Percentiles rank a stretch among this genome's conserved stretches.
phyloP scores from a whole-genome alignment of 2,329 filamentous ascomycete genomes.

The Daldinia sp. region DNA sequence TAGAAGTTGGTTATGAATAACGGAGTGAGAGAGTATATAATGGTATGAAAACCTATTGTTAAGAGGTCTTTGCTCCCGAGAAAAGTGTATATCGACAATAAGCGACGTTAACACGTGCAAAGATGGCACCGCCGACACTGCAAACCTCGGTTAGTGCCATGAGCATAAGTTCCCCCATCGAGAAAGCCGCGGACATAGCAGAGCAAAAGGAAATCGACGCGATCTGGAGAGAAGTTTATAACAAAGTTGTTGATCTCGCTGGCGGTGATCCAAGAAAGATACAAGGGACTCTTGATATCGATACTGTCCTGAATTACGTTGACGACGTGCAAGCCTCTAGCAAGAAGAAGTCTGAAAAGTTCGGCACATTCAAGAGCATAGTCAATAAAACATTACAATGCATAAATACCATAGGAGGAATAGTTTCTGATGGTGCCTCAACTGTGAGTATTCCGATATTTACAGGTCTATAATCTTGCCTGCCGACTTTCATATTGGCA shows the following conservation, averaged over 20 bases:
- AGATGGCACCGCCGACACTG: slow-evolving; percentile 39
- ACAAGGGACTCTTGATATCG: slow-evolving; percentile 41
- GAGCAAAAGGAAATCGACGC: slow-evolving; percentile 46
- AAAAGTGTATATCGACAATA: not conserved
- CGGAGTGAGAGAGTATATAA: not conserved
- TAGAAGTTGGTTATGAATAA: not conserved
- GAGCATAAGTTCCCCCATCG: slow-evolving; percentile 32
- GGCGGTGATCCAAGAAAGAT: slow-evolving; percentile 43
- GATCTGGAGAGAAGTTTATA: slow-evolving; percentile 47
- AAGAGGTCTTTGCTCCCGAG: not conserved
- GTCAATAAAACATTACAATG: slow-evolving; percentile 47
- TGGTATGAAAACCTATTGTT: not conserved
- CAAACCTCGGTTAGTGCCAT: slow-evolving; percentile 34
- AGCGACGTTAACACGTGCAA: slow-evolving; percentile 5
- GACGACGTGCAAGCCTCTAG: slow-evolving; percentile 41
- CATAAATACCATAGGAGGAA: slow-evolving; percentile 48
- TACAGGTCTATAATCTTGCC: not conserved
- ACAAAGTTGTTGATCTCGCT: slow-evolving; percentile 47
- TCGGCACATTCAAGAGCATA: slow-evolving; percentile 41
- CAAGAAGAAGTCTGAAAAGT: slow-evolving; percentile 45
- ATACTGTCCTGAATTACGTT: slow-evolving; percentile 44
- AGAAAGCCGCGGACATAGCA: slow-evolving; percentile 38
- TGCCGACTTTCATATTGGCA: not conserved
- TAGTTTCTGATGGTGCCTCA: slow-evolving; percentile 45
- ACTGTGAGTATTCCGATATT: slow-evolving; percentile 26